Base-by-base conservation (phyloP, 495 filamentous ascomycete genomes). In the Pseudotulostoma volvatum region DNA sequence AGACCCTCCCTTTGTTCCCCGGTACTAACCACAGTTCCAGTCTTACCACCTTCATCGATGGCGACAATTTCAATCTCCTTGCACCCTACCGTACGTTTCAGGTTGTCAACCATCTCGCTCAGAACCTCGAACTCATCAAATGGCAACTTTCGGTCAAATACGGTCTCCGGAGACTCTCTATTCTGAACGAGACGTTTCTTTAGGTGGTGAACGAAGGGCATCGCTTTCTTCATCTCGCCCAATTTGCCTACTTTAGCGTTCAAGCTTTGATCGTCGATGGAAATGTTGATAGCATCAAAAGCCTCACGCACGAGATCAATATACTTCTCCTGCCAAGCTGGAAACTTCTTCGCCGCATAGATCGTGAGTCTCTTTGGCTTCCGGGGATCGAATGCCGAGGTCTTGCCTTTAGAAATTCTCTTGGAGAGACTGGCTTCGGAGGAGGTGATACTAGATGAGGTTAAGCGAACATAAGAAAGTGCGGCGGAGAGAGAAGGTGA, bases 181-280 rank as follows among this genome's bases (percentile, higher is more conserved):
- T 70, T 73, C 15, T 52, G 54, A 33, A 79, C 55, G 17, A 97
- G 68, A 14, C 82, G 70, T 49, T 72, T 78, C 77, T 94, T 95
- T 36, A 97, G 60, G 1, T 51, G 59, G 57, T 96, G 85, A 3
- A 96, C 76, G 50, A 95, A 97, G 3, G 92, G 92, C 90, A 96
- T 96, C 18, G 84, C 88, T 59, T 88, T 84, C 73, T 97, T 97
- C 71, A 81, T 83, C 60, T 95, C 88, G 18, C 72, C 69, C 62
- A 86, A 86, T 48, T 68, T 71, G 15, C 88, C 70, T 49, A 76
- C 71, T 36, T 70, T 70, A 48, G 72, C 82, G 14, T 95, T 61
- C 38, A 71, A 72, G 64, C 90, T 92, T 5, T 5, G 5, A 50
- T 93, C 84, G 44, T 92, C 75, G 46, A 80, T 53, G 16, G 52